Percentiles rank a stretch among this genome's conserved stretches.
These are phyloP conservation scores for Clohesyomyces aquaticus DNA, from an alignment of 495 filamentous ascomycete species.

Conservation along the genomic window DNA sequence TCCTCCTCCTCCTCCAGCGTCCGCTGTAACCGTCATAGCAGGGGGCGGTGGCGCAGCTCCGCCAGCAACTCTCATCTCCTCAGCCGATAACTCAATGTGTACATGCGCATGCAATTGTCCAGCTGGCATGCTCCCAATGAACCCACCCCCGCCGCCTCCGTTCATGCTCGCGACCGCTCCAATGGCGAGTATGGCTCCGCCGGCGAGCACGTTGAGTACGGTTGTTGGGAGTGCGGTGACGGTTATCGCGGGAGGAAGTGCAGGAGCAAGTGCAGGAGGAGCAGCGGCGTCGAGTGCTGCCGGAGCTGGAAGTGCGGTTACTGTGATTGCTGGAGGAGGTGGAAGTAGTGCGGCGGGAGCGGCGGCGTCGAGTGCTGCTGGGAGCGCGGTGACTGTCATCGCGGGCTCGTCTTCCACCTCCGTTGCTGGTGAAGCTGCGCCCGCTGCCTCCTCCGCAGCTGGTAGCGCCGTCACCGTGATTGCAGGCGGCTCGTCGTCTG, in stretches of 20 bases:
- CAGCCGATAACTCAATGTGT: conserved; percentile 15
- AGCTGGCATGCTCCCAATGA: conserved; percentile 24
- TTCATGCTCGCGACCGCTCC: conserved; percentile 31
- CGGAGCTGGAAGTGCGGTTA: too few species aligned
- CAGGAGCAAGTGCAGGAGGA: too few species aligned
- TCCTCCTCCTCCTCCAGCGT: background rate
- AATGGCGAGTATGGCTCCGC: conserved; percentile 16
- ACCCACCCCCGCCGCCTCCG: conserved; percentile 16
- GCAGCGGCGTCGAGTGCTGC: too few species aligned
- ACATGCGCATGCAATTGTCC: conserved; percentile 32
- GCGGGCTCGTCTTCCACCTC: background rate
- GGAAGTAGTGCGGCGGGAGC: background rate
- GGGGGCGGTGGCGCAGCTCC: conserved; percentile 5
- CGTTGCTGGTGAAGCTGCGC: background rate
- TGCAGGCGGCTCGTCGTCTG: conserved; percentile 13
- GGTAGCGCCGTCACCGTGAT: background rate
- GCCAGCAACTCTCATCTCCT: background rate
- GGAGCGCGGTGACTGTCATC: conserved; percentile 19
- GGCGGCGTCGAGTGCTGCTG: background rate
- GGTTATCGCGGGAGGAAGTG: conserved; percentile 17
- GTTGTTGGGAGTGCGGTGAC: conserved; percentile 17
- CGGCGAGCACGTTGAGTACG: conserved; percentile 20
- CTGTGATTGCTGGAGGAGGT: too few species aligned
- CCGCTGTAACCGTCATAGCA: conserved; percentile 23
- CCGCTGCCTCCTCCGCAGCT: background rate